Percentiles rank a stretch among this genome's conserved stretches.
Evolutionary conservation across 148 eudicot species (phyloP).

Genomic region (Heliamphora exappendiculata): DNA sequence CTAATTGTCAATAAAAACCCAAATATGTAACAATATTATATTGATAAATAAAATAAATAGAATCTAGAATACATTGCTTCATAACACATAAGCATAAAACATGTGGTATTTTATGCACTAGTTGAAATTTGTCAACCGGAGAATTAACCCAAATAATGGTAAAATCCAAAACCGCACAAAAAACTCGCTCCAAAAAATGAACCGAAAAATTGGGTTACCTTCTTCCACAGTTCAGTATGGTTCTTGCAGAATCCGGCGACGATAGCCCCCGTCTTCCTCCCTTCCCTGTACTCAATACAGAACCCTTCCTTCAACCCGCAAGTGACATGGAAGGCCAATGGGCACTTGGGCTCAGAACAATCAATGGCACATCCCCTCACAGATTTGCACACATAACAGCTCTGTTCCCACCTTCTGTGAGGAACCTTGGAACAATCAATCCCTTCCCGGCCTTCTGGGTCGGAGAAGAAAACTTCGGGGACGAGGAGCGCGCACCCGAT

Average conservation of each 20-base stretch:
- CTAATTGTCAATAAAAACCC: no score
- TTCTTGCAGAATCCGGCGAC: slow-evolving; percentile 76
- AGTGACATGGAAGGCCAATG: slow-evolving; percentile 61
- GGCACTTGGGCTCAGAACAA: slow-evolving; percentile 74
- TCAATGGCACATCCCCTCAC: slow-evolving; percentile 64
- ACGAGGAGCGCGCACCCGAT: slow-evolving; percentile 66
- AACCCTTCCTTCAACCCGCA: slow-evolving; percentile 80
- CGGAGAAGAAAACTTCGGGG: slow-evolving; percentile 82
- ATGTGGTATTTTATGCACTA: no score
- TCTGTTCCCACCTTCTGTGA: slow-evolving; percentile 41
- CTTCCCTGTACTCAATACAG: slow-evolving; percentile 66
- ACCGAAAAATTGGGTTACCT: slow-evolving; percentile 32
- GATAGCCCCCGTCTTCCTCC: slow-evolving; percentile 51
- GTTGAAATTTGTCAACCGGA: no score
- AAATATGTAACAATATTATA: no score
- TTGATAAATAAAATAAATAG: no score
- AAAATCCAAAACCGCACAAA: not conserved
- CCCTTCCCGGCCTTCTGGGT: slow-evolving; percentile 66
- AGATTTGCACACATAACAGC: slow-evolving; percentile 53
- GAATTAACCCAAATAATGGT: no score
- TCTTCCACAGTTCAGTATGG: slow-evolving; percentile 80
- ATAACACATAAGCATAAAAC: no score
- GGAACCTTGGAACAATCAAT: slow-evolving; percentile 62
- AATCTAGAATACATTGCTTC: no score
- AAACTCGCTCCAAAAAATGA: not conserved